phyloP scores from a whole-genome alignment of 352 stramenopile species.

The Phytophthora citrophthora region DNA sequence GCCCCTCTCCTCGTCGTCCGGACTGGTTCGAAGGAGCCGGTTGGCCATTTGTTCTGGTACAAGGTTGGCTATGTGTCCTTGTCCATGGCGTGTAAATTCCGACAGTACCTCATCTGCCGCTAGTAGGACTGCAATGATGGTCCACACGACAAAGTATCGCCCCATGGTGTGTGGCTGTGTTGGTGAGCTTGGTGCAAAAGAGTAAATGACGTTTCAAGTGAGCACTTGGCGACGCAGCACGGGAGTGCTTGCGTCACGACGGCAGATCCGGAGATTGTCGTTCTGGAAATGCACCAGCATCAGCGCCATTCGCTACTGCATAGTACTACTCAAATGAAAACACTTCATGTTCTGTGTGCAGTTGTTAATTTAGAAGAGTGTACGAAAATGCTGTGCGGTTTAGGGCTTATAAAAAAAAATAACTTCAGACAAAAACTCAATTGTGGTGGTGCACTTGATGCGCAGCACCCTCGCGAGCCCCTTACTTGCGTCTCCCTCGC shows the following conservation, averaged over 20 bases:
- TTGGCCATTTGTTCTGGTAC: too few relatives aligned
- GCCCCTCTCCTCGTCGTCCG: constrained; percentile 5
- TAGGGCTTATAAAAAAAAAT: not conserved
- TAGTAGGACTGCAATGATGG: constrained; percentile 1
- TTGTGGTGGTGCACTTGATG: constrained; percentile 24
- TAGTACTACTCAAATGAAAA: too few relatives aligned
- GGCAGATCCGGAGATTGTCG: not conserved
- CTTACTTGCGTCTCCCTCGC: constrained; percentile 1
- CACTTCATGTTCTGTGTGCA: too few relatives aligned
- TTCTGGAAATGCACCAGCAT: not conserved
- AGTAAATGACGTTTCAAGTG: not conserved
- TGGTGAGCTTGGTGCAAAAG: too few relatives aligned
- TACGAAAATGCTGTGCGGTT: not conserved
- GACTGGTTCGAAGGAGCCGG: not conserved
- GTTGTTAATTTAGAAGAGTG: too few relatives aligned
- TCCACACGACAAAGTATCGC: not conserved
- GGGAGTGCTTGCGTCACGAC: too few relatives aligned
- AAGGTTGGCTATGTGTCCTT: too few relatives aligned
- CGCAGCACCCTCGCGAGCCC: not conserved
- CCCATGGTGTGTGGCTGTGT: not conserved
- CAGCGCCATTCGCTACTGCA: too few relatives aligned
- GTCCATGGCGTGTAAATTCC: too few relatives aligned
- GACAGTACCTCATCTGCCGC: not conserved
- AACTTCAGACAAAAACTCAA: too few relatives aligned
- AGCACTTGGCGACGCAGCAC: too few relatives aligned